phyloP scores from a whole-genome alignment of 1,139 yeast genomes.

The Nakaseomyces delphensis region DNA sequence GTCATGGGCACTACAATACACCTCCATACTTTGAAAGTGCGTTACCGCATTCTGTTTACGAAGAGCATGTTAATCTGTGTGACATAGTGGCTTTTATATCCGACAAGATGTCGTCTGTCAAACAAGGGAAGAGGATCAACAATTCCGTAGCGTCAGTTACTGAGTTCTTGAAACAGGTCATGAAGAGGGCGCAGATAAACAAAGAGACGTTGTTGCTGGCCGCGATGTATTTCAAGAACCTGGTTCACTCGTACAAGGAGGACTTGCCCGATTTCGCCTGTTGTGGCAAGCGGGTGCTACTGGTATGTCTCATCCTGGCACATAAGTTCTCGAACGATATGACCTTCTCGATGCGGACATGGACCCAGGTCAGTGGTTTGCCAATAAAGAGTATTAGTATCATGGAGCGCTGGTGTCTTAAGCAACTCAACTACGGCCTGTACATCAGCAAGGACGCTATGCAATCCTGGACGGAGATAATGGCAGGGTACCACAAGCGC shows the following conservation, averaged over 20 bases:
- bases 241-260: constrained; percentile 12
- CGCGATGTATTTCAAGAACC: constrained; percentile 19
- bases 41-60: background rate
- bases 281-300: constrained; percentile 26
- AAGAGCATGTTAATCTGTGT: background rate
- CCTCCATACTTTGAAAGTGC: constrained; percentile 18
- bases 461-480: background rate
- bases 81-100: constrained; percentile 4
- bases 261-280: constrained; percentile 24
- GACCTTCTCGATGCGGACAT: constrained; percentile 27
- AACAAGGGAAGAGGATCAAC: constrained; percentile 7
- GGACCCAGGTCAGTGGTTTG: constrained; percentile 29
- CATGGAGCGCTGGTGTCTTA: constrained; percentile 30
- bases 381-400: constrained; percentile 18
- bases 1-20: constrained; percentile 17
- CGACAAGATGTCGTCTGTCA: constrained; percentile 8
- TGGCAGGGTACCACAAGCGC: background rate
- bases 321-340: constrained; percentile 29
- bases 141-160: constrained; percentile 12
- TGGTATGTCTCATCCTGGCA: constrained; percentile 26
- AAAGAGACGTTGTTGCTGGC: constrained; percentile 21
- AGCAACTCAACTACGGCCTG: constrained; percentile 22
- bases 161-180: constrained; percentile 22
- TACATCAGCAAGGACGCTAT: constrained; percentile 8
- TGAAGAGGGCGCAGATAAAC: constrained; percentile 26